Conservation (phyloP, 2,329 filamentous ascomycete species). For the Hymenoscyphus fraxineus region DNA sequence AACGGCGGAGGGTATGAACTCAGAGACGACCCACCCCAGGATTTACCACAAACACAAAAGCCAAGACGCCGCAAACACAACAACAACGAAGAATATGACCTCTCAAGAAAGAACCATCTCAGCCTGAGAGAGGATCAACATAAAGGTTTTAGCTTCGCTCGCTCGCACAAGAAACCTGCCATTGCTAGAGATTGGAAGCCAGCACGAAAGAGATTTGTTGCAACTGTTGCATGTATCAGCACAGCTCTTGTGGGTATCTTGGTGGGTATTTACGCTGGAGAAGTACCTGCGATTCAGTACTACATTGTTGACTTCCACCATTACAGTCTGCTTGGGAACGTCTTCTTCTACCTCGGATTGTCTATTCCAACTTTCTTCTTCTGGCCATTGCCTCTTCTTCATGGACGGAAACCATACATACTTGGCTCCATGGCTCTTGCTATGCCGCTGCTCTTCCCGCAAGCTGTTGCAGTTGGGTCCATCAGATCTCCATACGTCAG, state of each 20-base stretch:
- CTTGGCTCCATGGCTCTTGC: conserved; percentile 63
- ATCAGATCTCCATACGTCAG: conserved; percentile 53
- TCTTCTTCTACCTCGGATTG: conserved; percentile 67
- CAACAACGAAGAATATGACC: conserved; percentile 34
- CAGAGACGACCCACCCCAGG: conserved; percentile 22
- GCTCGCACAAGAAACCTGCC: conserved; percentile 56
- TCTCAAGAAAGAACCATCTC: conserved; percentile 51
- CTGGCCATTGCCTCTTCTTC: conserved; percentile 71
- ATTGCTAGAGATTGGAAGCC: conserved; percentile 71
- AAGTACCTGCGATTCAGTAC: conserved; percentile 77
- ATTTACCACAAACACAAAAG: conserved; percentile 21
- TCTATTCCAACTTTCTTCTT: conserved; percentile 65
- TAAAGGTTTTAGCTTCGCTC: conserved; percentile 49
- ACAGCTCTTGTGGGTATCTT: conserved; percentile 68
- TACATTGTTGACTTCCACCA: conserved; percentile 67
- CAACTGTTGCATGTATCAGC: conserved; percentile 66
- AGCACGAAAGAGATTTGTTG: conserved; percentile 63
- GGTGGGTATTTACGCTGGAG: conserved; percentile 71
- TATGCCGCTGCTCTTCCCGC: conserved; percentile 71
- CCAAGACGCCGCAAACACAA: conserved; percentile 11
- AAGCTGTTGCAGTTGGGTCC: conserved; percentile 61
- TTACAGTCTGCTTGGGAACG: conserved; percentile 67
- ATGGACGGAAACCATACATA: conserved; percentile 76
- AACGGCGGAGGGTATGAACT: conserved; percentile 17
- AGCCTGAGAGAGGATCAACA: conserved; percentile 45